A percentile compares a stretch with the other conserved stretches of the same genome.
Evolutionary conservation across 345 rosid species (phyloP).

Genomic region (Lagerstroemia speciosa): DNA sequence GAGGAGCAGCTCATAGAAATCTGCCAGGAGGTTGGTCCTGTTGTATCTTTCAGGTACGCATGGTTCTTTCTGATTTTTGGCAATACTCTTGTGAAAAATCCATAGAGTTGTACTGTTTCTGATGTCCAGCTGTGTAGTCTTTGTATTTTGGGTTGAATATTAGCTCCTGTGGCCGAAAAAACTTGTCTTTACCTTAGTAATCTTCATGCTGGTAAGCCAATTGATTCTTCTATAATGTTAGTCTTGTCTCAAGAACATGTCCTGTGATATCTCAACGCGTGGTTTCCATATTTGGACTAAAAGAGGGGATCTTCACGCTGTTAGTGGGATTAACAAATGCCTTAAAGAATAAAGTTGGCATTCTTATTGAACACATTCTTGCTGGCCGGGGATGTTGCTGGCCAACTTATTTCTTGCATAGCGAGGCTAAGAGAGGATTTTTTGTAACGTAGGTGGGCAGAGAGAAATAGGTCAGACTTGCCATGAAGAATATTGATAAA

Average conservation of each 20-base stretch:
- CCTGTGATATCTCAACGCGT: not conserved
- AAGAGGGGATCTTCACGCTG: too few relatives aligned
- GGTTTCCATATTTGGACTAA: too few relatives aligned
- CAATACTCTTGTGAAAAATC: not conserved
- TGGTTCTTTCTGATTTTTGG: not conserved
- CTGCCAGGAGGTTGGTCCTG: conserved; percentile 96
- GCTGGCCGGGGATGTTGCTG: too few relatives aligned
- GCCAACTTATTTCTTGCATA: not conserved
- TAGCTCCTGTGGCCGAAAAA: not conserved
- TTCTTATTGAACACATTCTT: not conserved
- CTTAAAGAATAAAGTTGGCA: not conserved
- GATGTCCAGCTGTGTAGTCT: not conserved
- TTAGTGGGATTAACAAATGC: too few relatives aligned
- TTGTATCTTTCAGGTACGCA: conserved; percentile 89
- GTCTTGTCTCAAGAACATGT: not conserved
- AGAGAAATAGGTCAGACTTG: not conserved
- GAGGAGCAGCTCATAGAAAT: conserved; percentile 97
- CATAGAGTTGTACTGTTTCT: not conserved
- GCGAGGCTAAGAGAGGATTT: not conserved
- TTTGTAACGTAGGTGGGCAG: not conserved
- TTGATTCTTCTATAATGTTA: not conserved
- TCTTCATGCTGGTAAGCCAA: not conserved
- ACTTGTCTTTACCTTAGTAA: not conserved
- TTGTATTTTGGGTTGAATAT: not conserved
- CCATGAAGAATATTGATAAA: not conserved